Conservation (phyloP, 2,329 filamentous ascomycete species). For the Elsinoe australis region DNA sequence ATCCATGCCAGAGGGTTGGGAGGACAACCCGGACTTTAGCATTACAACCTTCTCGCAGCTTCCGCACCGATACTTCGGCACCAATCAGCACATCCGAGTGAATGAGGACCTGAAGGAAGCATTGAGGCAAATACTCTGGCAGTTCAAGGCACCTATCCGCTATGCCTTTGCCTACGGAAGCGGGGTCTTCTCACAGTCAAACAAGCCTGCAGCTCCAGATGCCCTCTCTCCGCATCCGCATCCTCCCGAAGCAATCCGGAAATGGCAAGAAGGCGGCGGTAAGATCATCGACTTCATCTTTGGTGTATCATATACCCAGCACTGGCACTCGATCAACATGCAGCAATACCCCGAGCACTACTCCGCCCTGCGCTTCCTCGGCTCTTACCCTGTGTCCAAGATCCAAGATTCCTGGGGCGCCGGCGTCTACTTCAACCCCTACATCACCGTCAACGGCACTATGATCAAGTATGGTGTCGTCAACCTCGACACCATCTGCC, state of each 20-base stretch:
- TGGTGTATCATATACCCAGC: constrained; percentile 85
- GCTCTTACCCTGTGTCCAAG: constrained; percentile 74
- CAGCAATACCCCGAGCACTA: constrained; percentile 86
- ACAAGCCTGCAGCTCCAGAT: constrained; percentile 35
- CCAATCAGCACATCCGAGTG: constrained; percentile 94
- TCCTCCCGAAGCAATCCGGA: constrained; percentile 69
- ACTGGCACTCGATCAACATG: constrained; percentile 94
- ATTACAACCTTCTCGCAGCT: constrained; percentile 69
- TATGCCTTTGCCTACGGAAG: constrained; percentile 98
- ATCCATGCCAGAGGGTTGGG: constrained; percentile 55
- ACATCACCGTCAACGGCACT: constrained; percentile 87
- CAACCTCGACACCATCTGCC: constrained; percentile 80
- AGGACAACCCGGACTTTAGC: constrained; percentile 62
- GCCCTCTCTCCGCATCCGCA: constrained; percentile 67
- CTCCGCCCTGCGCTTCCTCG: constrained; percentile 72
- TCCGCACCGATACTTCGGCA: constrained; percentile 73
- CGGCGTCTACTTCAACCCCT: constrained; percentile 96
- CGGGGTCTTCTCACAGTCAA: constrained; percentile 79
- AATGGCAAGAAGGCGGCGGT: constrained; percentile 76
- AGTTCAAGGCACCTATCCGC: constrained; percentile 85
- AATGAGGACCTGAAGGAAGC: constrained; percentile 93
- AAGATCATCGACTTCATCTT: constrained; percentile 99
- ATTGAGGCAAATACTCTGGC: constrained; percentile 76
- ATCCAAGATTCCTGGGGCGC: constrained; percentile 86
- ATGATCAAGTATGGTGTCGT: constrained; percentile 98